Evolutionary conservation across 352 stramenopile species (phyloP).

Genomic region (Thraustotheca clavata): DNA sequence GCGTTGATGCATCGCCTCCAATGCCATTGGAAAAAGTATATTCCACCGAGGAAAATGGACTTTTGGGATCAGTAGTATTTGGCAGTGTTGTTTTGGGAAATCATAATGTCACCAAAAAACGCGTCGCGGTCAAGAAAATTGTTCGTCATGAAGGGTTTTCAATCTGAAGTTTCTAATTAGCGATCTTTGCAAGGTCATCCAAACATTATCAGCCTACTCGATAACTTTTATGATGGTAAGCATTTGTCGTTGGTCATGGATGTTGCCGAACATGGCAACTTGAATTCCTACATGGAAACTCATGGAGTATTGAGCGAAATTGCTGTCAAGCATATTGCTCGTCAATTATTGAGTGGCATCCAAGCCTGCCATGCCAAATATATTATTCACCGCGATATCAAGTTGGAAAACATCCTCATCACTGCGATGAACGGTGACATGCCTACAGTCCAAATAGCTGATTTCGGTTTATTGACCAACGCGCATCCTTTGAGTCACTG

Average conservation of each 20-base stretch:
- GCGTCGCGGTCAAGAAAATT: background rate
- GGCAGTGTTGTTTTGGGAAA: background rate
- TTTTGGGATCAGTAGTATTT: background rate
- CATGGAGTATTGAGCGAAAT: conserved; percentile 30
- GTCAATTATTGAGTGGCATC: conserved; percentile 44
- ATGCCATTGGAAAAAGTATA: background rate
- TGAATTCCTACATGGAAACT: background rate
- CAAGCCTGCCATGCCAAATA: conserved; percentile 52
- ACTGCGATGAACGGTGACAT: background rate
- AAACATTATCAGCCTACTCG: background rate
- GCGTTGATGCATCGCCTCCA: too few relatives aligned
- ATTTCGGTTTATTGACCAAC: conserved; percentile 65
- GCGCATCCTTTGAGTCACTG: conserved; percentile 41
- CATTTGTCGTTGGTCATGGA: background rate
- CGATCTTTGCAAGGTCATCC: background rate
- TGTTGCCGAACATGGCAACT: background rate
- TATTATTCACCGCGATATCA: conserved; percentile 67
- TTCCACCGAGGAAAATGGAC: background rate
- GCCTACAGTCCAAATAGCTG: conserved; percentile 50
- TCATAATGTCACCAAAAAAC: background rate
- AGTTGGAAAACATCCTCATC: conserved; percentile 59
- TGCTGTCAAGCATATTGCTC: conserved; percentile 45
- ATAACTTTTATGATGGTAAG: background rate
- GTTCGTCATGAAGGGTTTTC: background rate
- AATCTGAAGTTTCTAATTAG: background rate